Percentiles rank a stretch among this genome's conserved stretches.
Conservation (phyloP, 73 alveolate genomes). For the Loxodes magnus region DNA sequence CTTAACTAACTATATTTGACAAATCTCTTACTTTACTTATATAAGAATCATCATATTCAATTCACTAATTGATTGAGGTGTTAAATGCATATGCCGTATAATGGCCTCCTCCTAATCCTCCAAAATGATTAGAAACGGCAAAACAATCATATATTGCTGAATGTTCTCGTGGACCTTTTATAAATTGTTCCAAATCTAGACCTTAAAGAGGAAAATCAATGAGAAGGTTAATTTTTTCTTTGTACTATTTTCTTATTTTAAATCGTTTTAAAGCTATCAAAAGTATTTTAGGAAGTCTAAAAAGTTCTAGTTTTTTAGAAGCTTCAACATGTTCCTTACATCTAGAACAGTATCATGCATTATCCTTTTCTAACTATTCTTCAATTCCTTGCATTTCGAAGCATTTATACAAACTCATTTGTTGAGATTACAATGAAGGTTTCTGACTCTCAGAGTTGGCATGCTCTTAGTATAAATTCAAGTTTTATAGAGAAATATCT, state of each 20-base stretch:
- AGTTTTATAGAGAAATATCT: neutral
- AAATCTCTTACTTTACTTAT: constrained; percentile 46
- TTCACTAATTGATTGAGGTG: constrained; percentile 53
- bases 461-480: neutral
- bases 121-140: constrained; percentile 96
- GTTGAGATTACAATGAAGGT: neutral
- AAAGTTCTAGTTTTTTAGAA: constrained; percentile 66
- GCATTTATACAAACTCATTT: neutral
- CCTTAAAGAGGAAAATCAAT: too few species aligned
- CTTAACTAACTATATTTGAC: neutral
- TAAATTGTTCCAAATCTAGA: too few species aligned
- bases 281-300: constrained; percentile 56
- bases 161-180: too few species aligned
- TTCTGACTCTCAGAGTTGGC: neutral
- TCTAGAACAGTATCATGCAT: constrained; percentile 45
- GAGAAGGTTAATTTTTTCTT: too few species aligned
- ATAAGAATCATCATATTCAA: constrained; percentile 75
- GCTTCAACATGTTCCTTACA: constrained; percentile 65
- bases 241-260: constrained; percentile 28
- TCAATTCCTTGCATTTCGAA: constrained; percentile 25
- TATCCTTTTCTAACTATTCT: constrained; percentile 59
- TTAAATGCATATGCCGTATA: constrained; percentile 93
- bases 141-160: constrained; percentile 60
- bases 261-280: constrained; percentile 73
- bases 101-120: constrained; percentile 94